Percentiles rank a stretch among this genome's conserved stretches.
phyloP scores from a whole-genome alignment of 2,329 filamentous ascomycete genomes.

The Ramichloridium luteum region DNA sequence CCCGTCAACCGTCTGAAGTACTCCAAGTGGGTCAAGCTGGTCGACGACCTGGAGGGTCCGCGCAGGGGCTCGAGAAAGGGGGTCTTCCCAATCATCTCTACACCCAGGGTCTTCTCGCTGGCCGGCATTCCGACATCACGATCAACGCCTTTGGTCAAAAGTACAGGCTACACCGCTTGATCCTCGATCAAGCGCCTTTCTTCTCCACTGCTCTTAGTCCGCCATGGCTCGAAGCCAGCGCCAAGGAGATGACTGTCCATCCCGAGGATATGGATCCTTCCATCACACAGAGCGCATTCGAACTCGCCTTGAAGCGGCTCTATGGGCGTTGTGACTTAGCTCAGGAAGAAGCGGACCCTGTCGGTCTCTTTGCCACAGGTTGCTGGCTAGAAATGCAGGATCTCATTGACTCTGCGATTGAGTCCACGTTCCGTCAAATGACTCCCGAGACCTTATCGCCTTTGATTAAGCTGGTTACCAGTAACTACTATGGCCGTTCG shows the following conservation, averaged over 20 bases:
- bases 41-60: constrained; percentile 10
- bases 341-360: constrained; percentile 41
- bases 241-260: constrained; percentile 40
- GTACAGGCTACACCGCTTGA: constrained; percentile 42
- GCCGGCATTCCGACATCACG: constrained; percentile 43
- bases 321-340: constrained; percentile 39
- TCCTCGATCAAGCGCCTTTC: constrained; percentile 45
- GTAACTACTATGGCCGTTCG: constrained; percentile 44
- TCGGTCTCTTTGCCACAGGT: constrained; percentile 43
- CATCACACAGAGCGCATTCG: constrained; percentile 42
- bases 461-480: constrained; percentile 42
- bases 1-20: constrained; percentile 32
- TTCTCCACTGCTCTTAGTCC: constrained; percentile 43
- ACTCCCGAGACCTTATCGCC: constrained; percentile 36
- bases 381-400: constrained; percentile 49
- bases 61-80: constrained; percentile 15
- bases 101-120: constrained; percentile 38
- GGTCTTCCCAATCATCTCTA: constrained; percentile 40
- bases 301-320: constrained; percentile 42
- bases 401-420: constrained; percentile 41
- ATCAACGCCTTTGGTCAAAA: constrained; percentile 40
- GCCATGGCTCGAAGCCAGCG: constrained; percentile 43
- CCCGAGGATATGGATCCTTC: constrained; percentile 43
- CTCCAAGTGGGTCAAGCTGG: constrained; percentile 11
- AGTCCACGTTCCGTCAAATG: constrained; percentile 45